Percentiles rank a stretch among this genome's conserved stretches.
These are phyloP conservation scores for Collybiopsis luxurians DNA, from an alignment of 768 basidiomycete species.

Conservation along the genomic window DNA sequence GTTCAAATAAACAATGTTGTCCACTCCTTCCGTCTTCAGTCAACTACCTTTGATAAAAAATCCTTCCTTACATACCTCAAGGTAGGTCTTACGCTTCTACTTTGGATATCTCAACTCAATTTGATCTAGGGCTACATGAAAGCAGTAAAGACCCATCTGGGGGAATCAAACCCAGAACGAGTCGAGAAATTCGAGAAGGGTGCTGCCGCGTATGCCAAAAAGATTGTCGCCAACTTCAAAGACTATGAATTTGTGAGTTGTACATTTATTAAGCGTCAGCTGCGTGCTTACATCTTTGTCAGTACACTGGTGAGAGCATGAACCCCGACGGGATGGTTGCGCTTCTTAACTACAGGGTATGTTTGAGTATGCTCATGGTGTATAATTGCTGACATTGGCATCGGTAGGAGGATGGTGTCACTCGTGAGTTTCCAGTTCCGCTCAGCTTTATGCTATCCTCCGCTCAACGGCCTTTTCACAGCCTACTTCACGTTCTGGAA, in stretches of 20 bases:
- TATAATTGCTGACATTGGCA: conserved; percentile 5
- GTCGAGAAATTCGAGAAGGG: conserved; percentile 80
- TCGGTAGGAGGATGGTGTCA: conserved; percentile 73
- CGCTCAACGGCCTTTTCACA: conserved; percentile 23
- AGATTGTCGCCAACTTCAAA: conserved; percentile 85
- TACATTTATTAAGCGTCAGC: neutral
- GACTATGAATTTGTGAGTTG: conserved; percentile 86
- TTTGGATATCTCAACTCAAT: neutral
- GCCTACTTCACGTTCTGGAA: conserved; percentile 97
- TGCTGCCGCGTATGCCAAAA: conserved; percentile 79
- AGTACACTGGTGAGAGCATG: conserved; percentile 77
- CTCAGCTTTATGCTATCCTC: neutral
- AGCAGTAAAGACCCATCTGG: conserved; percentile 67
- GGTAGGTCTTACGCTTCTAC: conserved; percentile 33
- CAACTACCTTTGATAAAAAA: conserved; percentile 88
- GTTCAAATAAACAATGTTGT: conserved; percentile 83
- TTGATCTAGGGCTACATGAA: conserved; percentile 86
- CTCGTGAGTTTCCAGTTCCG: conserved; percentile 57
- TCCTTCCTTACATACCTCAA: conserved; percentile 80
- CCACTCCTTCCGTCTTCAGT: conserved; percentile 86
- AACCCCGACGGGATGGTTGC: conserved; percentile 92
- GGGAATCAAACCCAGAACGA: conserved; percentile 49
- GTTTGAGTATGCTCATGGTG: conserved; percentile 17
- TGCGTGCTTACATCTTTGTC: neutral
- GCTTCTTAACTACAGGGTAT: conserved; percentile 88